Base-by-base conservation (phyloP, 192 early-diverging fungal species). In the Backusella australiensis region DNA sequence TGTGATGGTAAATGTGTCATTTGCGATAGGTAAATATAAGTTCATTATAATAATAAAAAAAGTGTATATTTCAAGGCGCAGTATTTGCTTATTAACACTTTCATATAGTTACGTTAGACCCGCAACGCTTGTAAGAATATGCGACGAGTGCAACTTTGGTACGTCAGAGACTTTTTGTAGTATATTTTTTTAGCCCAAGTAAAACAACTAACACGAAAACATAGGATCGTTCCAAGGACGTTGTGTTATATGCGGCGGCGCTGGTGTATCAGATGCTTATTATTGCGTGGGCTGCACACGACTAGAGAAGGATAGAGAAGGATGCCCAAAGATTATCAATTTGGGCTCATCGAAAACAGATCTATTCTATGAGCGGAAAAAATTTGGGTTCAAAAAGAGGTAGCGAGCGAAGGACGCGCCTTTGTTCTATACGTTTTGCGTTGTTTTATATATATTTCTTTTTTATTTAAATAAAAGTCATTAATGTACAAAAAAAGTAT, bases 311-410 rank as follows among this genome's bases (percentile, higher is more conserved):
- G 96, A 98, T 81, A 88, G 97, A 42, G 97, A 98, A 78, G 97
- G 97, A 11, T 98, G 97, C 78, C 97, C 97, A 69, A 97, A 97
- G 83, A 97, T 98, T 85, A 90, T 98, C n/a, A 98, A 98, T 82
- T 78, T 98, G 29, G 97, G 97, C 52, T 92, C 91, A 38, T 92
- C 93, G 38, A 96, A 96, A 78, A 94, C 94, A 49, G 95, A 96
- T 86, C 80, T 93, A 56, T 96, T 96, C 65, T 97, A 97, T 72
- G 95, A 97, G 78, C 82, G 93, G 79, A 98, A 98, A 85, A 97
- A 97, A 82, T 94, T 92, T 83, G 93, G 93, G 17, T 91, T 91
- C 80, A 91, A 90, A 78, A 90, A 90, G 77, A 79, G 87, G 72
- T 88, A 86, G 69, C 46, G 39, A 11, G 35, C 68, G n/a, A 49